phyloP scores from a whole-genome alignment of 768 basidiomycete genomes.

The Auriscalpium vulgare region DNA sequence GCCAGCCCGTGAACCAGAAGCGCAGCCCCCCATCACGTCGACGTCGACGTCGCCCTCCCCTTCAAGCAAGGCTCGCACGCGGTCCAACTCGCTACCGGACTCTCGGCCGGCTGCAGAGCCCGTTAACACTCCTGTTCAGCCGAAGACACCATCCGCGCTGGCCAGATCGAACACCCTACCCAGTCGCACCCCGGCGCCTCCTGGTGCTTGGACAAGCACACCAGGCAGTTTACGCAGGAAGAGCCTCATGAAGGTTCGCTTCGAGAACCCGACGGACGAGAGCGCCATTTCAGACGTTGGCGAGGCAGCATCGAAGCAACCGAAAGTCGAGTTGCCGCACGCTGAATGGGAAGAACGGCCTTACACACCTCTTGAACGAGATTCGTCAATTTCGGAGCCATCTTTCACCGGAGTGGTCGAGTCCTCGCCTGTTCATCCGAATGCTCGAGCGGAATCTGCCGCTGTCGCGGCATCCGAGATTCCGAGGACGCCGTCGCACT shows the following conservation, averaged over 20 bases:
- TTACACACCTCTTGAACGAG: not conserved
- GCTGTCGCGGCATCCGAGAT: not conserved
- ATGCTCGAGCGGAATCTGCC: not conserved
- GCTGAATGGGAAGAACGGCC: conserved; percentile 4
- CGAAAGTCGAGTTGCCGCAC: not conserved
- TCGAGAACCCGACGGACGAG: conserved; percentile 39
- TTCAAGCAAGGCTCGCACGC: conserved; percentile 3
- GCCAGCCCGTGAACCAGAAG: conserved; percentile 21
- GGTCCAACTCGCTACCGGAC: conserved; percentile 14
- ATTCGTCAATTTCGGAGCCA: conserved; percentile 8
- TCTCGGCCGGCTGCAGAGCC: conserved; percentile 1
- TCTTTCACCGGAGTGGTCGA: conserved; percentile 10
- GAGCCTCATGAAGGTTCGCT: conserved; percentile 65
- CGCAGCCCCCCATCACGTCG: conserved; percentile 11
- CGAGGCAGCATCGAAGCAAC: conserved; percentile 3
- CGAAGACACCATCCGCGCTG: conserved; percentile 3
- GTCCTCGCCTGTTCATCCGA: conserved; percentile 4
- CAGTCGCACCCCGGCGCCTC: conserved; percentile 37
- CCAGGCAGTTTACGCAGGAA: conserved; percentile 40
- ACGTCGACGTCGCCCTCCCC: not conserved
- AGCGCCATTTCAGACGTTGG: conserved; percentile 19
- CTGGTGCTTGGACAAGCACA: conserved; percentile 41
- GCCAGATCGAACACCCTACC: conserved; percentile 7
- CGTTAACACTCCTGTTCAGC: too few species aligned
- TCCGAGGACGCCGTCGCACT: conserved; percentile 18